Evolutionary conservation across 1,284 basidiomycete genomes (phyloP).

Genomic region (Waitea zeae): DNA sequence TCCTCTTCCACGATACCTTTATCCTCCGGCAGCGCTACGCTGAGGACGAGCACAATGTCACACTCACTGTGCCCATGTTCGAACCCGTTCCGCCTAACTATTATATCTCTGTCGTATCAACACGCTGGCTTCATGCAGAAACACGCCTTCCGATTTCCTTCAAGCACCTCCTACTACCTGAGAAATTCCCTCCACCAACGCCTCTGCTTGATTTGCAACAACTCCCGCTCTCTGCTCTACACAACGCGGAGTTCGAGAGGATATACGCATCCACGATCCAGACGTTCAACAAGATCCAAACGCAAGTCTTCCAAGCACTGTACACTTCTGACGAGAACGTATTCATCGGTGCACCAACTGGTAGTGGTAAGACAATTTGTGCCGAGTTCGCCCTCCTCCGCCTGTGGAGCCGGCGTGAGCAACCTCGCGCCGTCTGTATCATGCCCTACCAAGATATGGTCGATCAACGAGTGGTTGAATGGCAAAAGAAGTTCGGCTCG

Average conservation of each 20-base stretch:
- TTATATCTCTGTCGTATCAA: conserved; percentile 89
- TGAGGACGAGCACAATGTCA: conserved; percentile 85
- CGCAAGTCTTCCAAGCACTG: conserved; percentile 95
- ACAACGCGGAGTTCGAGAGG: conserved; percentile 80
- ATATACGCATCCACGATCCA: conserved; percentile 69
- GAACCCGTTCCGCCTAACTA: conserved; percentile 97
- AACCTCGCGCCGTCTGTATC: conserved; percentile 84
- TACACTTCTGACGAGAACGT: conserved; percentile 95
- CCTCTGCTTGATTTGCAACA: conserved; percentile 87
- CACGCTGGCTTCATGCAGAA: conserved; percentile 92
- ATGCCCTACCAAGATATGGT: conserved; percentile 98
- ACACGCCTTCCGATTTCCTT: conserved; percentile 92
- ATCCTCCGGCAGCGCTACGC: conserved; percentile 84
- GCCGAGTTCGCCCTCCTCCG: conserved; percentile 91
- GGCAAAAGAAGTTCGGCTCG: conserved; percentile 71
- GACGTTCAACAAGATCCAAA: conserved; percentile 97
- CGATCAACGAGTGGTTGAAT: conserved; percentile 76
- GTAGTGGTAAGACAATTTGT: conserved; percentile 94
- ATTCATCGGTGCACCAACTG: conserved; percentile 91
- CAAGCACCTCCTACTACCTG: conserved; percentile 94
- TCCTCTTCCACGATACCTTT: conserved; percentile 91
- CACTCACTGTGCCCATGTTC: conserved; percentile 90
- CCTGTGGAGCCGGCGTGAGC: conserved; percentile 77
- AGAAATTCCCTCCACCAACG: conserved; percentile 90
- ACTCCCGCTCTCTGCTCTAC: conserved; percentile 78